Evolutionary conservation across 179 eudicot species (phyloP).

Genomic region (Spergularia azorica): DNA sequence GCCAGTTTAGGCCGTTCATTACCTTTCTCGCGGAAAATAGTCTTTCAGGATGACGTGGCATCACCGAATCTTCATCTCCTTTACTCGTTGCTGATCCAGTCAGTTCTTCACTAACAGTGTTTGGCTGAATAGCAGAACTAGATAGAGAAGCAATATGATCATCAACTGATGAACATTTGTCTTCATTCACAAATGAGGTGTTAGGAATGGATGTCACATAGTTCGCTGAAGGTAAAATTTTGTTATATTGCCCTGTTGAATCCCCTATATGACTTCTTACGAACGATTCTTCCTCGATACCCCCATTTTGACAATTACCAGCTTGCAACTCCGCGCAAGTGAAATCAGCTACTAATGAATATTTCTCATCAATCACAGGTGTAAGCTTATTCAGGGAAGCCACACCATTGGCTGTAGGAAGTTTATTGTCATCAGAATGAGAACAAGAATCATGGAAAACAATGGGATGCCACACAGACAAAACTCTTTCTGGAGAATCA

Average conservation of each 20-base stretch:
- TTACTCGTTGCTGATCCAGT: slow-evolving; percentile 19
- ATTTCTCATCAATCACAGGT: slow-evolving; percentile 26
- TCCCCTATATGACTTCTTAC: not conserved
- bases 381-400: slow-evolving; percentile 23
- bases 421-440: slow-evolving; percentile 20
- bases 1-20: not conserved
- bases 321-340: slow-evolving; percentile 12
- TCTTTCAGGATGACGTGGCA: slow-evolving; percentile 63
- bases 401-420: slow-evolving; percentile 17
- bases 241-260: not conserved
- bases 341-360: slow-evolving; percentile 14
- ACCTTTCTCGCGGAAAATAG: slow-evolving; percentile 81
- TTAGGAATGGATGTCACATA: slow-evolving; percentile 23
- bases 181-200: slow-evolving; percentile 27
- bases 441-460: slow-evolving; percentile 10
- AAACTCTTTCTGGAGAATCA: slow-evolving; percentile 29
- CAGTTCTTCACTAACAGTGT: slow-evolving; percentile 20
- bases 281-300: not conserved
- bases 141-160: slow-evolving; percentile 18
- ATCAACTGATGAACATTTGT: slow-evolving; percentile 21
- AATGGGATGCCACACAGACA: slow-evolving; percentile 16
- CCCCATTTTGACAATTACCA: not conserved
- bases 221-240: slow-evolving; percentile 21
- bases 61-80: slow-evolving; percentile 4
- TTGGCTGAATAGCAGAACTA: slow-evolving; percentile 14